Base-by-base conservation (phyloP, 2,329 filamentous ascomycete genomes). In the Epicoccum nigrum region DNA sequence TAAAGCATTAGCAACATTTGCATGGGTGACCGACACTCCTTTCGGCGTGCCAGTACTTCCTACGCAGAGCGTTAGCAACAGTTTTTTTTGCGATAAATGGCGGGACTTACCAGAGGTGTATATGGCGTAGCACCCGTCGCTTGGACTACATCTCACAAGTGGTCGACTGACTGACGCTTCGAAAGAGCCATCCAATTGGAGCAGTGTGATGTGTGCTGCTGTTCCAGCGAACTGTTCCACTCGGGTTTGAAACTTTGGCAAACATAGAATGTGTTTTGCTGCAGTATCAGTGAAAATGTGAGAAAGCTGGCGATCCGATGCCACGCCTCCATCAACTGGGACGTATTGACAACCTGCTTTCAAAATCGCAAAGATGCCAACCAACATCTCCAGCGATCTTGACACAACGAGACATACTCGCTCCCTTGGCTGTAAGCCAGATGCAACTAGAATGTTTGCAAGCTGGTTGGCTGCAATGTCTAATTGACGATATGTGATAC, bases 311-410 rank as follows among this genome's bases (percentile, higher is more conserved):
- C 65, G 58, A 7, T 71, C 62, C 2, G 69, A 69, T 7, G 60
- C 56, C 13, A 71, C 64, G 7, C 79, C 79, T 28, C 82, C 82
- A 54, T 86, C 83, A 2, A 86, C 74, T 3, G 83, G 83, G 4
- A 85, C 76, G 60, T 86, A 86, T 56, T 86, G 82, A 12, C 79
- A 83, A 16, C 83, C 82, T 39, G 79, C 79, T 48, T 81, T 82
- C 27, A 86, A 69, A 15, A 84, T 74, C 2, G 81, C 82, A 47
- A 83, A 73, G 40, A 85, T 83, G 16, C 79, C 82, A 41, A 83
- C 74, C 6, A 84, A 69, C 81, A 85, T 83, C 56, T 83, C 81
- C 39, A 82, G 68, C 31, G 81, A 79, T 12, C 83, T 76, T 51
- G 79, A 79, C 49, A 80, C 78, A n/a, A 85, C 76, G 20, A 85